Conservation (phyloP, 2,329 filamentous ascomycete species). For the Ophiostoma novo-ulmi region DNA sequence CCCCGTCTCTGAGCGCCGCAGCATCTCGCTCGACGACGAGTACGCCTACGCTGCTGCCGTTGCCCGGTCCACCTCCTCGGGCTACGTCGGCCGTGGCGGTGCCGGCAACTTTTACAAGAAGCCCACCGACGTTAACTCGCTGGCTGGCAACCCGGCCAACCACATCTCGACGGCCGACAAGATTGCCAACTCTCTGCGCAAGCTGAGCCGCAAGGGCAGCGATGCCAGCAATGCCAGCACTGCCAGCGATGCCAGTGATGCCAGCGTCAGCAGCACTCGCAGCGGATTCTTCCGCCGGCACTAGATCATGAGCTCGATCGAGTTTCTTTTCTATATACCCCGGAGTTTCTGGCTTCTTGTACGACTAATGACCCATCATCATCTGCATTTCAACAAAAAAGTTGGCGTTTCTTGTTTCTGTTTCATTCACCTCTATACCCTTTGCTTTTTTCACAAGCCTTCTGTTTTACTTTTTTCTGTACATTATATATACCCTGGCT, state of each 20-base stretch:
- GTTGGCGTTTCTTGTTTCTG: constrained; percentile 1
- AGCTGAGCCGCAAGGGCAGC: constrained; percentile 31
- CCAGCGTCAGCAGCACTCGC: constrained; percentile 21
- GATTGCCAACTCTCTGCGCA: constrained; percentile 15
- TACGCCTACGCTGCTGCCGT: constrained; percentile 51
- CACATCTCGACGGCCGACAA: constrained; percentile 20
- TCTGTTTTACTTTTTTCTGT: neutral
- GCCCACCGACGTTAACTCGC: neutral
- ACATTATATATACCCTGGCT: constrained; percentile 19
- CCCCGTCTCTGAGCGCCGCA: constrained; percentile 47
- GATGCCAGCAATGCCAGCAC: constrained; percentile 34
- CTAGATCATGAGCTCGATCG: neutral
- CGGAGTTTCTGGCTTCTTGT: constrained; percentile 35
- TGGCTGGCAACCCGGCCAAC: constrained; percentile 3
- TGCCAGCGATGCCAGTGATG: constrained; percentile 21
- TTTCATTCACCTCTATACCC: constrained; percentile 1
- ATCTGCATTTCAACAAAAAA: constrained; percentile 1
- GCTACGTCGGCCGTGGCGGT: constrained; percentile 60
- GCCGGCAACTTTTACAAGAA: constrained; percentile 50
- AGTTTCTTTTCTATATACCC: neutral
- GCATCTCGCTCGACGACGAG: constrained; percentile 64
- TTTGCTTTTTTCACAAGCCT: constrained; percentile 7
- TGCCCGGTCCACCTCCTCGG: constrained; percentile 47
- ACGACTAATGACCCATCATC: constrained; percentile 29
- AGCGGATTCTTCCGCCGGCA: constrained; percentile 32